Evolutionary conservation across 2,329 filamentous ascomycete genomes (phyloP).

Genomic region (Calonectria honghensis): DNA sequence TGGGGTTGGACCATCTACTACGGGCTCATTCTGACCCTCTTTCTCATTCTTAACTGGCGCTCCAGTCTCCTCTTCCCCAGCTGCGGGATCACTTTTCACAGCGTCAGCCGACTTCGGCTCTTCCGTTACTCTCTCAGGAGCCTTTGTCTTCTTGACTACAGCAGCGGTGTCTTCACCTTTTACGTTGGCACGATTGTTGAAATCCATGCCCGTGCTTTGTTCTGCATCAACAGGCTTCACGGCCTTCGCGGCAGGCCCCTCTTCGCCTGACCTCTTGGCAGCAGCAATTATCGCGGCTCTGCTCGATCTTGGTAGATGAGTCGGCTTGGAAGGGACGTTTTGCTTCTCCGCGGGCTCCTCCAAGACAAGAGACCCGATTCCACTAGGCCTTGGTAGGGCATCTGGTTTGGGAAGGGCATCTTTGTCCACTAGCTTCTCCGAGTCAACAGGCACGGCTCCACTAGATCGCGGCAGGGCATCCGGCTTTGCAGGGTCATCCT

Average conservation of each 20-base stretch:
- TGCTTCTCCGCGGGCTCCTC: too few species aligned
- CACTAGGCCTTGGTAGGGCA: too few species aligned
- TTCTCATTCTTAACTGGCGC: background rate
- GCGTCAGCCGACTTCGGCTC: constrained; percentile 1
- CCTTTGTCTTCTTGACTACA: background rate
- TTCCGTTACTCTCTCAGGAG: too few species aligned
- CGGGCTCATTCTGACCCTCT: background rate
- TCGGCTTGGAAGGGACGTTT: background rate
- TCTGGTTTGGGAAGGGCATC: background rate
- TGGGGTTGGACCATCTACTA: background rate
- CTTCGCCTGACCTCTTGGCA: background rate
- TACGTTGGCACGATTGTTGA: background rate
- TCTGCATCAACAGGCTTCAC: background rate
- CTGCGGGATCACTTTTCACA: constrained; percentile 8
- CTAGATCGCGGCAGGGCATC: background rate
- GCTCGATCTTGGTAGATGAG: background rate
- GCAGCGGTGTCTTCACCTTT: constrained; percentile 10
- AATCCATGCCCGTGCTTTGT: background rate
- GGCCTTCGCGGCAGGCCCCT: background rate
- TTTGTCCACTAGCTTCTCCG: background rate
- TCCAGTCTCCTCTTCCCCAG: constrained; percentile 8
- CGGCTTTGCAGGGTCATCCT: background rate
- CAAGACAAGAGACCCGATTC: background rate
- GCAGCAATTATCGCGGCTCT: background rate
- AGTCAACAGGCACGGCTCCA: background rate